A percentile compares a stretch with the other conserved stretches of the same genome.
These are phyloP conservation scores for Candida sanyaensis DNA, from an alignment of 1,139 yeast genomes.

Conservation along the genomic window DNA sequence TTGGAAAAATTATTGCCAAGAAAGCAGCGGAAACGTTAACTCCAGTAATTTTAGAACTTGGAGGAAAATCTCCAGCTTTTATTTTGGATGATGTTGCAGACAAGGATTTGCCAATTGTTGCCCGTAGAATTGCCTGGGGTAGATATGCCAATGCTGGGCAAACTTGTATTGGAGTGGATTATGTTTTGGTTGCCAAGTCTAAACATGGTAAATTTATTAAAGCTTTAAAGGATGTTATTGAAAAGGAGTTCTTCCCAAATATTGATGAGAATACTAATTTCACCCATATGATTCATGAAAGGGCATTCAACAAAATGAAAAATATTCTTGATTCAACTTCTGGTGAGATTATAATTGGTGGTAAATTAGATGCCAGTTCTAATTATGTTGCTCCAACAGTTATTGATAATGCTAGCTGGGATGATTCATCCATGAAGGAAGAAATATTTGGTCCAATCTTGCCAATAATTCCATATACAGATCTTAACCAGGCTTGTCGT, in stretches of 20 bases:
- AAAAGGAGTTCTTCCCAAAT: slow-evolving; percentile 38
- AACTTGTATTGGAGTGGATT: slow-evolving; percentile 88
- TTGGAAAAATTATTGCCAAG: slow-evolving; percentile 74
- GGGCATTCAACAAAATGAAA: slow-evolving; percentile 55
- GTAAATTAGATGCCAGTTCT: slow-evolving; percentile 42
- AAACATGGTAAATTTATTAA: slow-evolving; percentile 53
- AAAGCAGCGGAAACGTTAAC: slow-evolving; percentile 84
- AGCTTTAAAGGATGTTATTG: slow-evolving; percentile 37
- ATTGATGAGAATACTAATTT: slow-evolving; percentile 35
- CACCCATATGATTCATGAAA: slow-evolving; percentile 65
- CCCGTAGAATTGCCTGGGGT: slow-evolving; percentile 77
- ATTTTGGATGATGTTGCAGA: slow-evolving; percentile 53
- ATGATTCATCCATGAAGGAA: slow-evolving; percentile 69
- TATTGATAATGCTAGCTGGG: slow-evolving; percentile 57
- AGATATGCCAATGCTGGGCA: slow-evolving; percentile 81
- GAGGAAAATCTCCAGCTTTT: slow-evolving; percentile 87
- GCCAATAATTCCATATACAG: slow-evolving; percentile 63
- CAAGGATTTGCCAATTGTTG: slow-evolving; percentile 49
- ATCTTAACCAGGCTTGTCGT: slow-evolving; percentile 49
- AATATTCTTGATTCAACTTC: slow-evolving; percentile 50
- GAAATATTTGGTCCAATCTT: slow-evolving; percentile 88
- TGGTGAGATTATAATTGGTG: slow-evolving; percentile 63
- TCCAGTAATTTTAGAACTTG: slow-evolving; percentile 80
- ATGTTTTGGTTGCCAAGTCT: slow-evolving; percentile 62
- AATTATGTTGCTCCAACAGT: slow-evolving; percentile 75